These are phyloP conservation scores for Echites panduratus DNA, from an alignment of 257 asterid species.

Conservation along the genomic window DNA sequence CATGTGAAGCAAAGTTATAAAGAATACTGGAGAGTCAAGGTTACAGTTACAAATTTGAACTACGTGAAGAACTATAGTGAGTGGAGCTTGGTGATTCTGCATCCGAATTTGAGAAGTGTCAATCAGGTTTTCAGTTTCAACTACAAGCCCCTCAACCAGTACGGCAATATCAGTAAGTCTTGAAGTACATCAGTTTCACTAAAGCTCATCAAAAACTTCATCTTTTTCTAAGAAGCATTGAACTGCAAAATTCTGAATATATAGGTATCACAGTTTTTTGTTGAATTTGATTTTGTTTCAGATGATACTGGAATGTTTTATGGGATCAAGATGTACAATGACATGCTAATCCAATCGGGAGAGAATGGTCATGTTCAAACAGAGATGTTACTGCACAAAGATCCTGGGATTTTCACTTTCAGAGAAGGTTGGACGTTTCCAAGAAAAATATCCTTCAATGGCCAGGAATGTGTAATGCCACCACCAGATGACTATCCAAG, in stretches of 20 bases:
- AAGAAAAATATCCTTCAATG: constrained; percentile 59
- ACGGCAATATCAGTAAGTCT: constrained; percentile 51
- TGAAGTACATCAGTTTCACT: too few relatives aligned
- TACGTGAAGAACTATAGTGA: constrained; percentile 47
- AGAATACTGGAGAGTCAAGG: constrained; percentile 73
- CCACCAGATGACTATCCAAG: constrained; percentile 52
- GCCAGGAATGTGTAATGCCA: constrained; percentile 71
- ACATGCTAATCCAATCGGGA: constrained; percentile 65
- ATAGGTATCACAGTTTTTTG: neutral
- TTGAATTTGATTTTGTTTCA: constrained; percentile 13
- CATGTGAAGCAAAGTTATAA: constrained; percentile 61
- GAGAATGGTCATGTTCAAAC: constrained; percentile 65
- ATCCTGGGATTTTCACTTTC: constrained; percentile 42
- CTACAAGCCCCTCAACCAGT: constrained; percentile 60
- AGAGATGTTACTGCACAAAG: constrained; percentile 56
- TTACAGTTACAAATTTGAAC: constrained; percentile 56
- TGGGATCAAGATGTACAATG: constrained; percentile 60
- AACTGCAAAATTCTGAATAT: neutral
- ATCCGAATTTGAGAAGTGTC: constrained; percentile 63
- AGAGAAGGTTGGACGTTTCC: constrained; percentile 82
- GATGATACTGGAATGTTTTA: constrained; percentile 76
- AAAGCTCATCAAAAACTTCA: neutral
- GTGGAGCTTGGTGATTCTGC: constrained; percentile 68
- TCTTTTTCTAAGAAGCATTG: neutral
- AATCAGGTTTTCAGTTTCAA: constrained; percentile 75